Evolutionary conservation across 2,329 filamentous ascomycete genomes (phyloP).

Genomic region (Ramularia collo-cygni): DNA sequence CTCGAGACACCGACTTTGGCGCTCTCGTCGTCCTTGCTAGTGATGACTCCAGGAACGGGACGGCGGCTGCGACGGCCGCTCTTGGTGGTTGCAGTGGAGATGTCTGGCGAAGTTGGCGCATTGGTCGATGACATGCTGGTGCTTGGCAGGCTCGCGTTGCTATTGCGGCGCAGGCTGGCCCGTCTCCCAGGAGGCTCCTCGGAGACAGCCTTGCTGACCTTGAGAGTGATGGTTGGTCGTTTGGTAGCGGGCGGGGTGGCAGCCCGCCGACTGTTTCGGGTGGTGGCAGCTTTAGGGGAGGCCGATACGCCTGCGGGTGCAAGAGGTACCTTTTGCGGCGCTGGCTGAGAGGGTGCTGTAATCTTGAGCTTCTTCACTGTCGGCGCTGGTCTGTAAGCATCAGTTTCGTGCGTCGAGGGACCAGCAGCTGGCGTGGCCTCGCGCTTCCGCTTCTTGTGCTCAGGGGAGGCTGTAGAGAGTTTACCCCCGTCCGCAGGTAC

Average conservation of each 20-base stretch:
- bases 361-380: constrained; percentile 32
- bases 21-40: constrained; percentile 44
- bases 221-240: constrained; percentile 34
- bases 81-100: constrained; percentile 14
- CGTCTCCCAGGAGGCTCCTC: constrained; percentile 42
- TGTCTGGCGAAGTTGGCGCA: constrained; percentile 13
- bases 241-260: constrained; percentile 26
- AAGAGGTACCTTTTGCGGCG: constrained; percentile 32
- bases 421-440: constrained; percentile 29
- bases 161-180: constrained; percentile 37
- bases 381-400: constrained; percentile 15
- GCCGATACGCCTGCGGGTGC: constrained; percentile 37
- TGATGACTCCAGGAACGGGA: constrained; percentile 67
- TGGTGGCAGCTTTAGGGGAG: constrained; percentile 18
- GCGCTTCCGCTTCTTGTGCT: constrained; percentile 48
- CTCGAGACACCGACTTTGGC: constrained; percentile 64
- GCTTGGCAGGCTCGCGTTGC: constrained; percentile 39
- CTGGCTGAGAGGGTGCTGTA: constrained; percentile 9
- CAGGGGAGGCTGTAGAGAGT: constrained; percentile 8
- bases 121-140: constrained; percentile 13
- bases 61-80: constrained; percentile 53
- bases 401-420: constrained; percentile 9
- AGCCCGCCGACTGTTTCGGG: constrained; percentile 19
- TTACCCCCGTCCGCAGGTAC: constrained; percentile 7
- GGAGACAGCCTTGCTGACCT: constrained; percentile 39